Evolutionary conservation across 176 grass and related monocot genomes (phyloP).

Genomic region (Triticum monococcum): DNA sequence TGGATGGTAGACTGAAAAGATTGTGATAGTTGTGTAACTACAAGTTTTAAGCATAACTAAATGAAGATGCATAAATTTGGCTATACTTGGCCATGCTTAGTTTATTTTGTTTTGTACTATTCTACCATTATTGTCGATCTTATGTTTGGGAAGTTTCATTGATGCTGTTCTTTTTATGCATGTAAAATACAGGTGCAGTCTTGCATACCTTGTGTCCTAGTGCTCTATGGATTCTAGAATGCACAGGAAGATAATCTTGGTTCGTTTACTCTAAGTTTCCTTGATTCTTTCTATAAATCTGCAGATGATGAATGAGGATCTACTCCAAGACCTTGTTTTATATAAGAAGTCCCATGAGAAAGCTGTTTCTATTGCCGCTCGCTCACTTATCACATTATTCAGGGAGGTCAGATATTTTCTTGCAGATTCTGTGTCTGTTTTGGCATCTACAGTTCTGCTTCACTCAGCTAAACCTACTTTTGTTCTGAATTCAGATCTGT

Average conservation of each 20-base stretch:
- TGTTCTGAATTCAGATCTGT: slow-evolving; percentile 73
- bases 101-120: not conserved
- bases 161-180: not conserved
- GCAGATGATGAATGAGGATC: slow-evolving; percentile 96
- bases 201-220: not conserved
- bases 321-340: slow-evolving; percentile 91
- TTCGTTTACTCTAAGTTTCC: not conserved
- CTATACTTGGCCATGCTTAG: not conserved
- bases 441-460: slow-evolving; percentile 2
- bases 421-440: slow-evolving; percentile 12
- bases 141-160: not conserved
- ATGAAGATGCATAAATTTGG: not conserved
- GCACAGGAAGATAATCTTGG: not conserved
- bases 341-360: slow-evolving; percentile 99
- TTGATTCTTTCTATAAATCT: slow-evolving; percentile 15
- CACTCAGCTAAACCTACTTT: slow-evolving; percentile 26
- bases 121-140: not conserved
- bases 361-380: slow-evolving; percentile 93
- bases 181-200: not conserved
- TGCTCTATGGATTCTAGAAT: slow-evolving; percentile 21
- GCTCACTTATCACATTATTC: slow-evolving; percentile 86
- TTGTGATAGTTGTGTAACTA: not conserved
- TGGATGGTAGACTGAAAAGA: slow-evolving; percentile 3
- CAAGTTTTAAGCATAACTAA: not conserved
- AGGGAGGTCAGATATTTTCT: slow-evolving; percentile 59